Percentiles rank a stretch among this genome's conserved stretches.
These are phyloP conservation scores for Trypanosoma lewisi DNA, from an alignment of 208 protist species.

Conservation along the genomic window DNA sequence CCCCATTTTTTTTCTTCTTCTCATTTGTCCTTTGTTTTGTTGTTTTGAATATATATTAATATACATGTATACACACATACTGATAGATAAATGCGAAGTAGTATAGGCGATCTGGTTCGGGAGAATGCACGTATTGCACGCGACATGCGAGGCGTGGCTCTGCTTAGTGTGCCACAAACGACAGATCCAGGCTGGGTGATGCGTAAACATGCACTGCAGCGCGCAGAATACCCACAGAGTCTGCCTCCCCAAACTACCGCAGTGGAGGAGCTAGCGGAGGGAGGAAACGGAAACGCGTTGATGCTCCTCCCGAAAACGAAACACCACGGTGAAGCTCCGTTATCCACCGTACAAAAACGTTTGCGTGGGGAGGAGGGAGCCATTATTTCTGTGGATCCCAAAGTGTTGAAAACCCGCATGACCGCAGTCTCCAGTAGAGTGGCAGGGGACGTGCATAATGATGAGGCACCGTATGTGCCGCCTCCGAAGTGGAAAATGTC, in stretches of 20 bases:
- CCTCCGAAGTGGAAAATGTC: constrained; percentile 94
- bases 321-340: neutral
- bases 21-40: neutral
- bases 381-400: constrained; percentile 54
- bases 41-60: neutral
- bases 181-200: constrained; percentile 28
- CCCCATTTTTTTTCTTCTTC: neutral
- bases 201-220: constrained; percentile 39
- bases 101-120: constrained; percentile 25
- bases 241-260: constrained; percentile 22
- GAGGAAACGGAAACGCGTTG: constrained; percentile 4
- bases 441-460: neutral
- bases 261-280: neutral
- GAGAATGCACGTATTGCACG: constrained; percentile 39
- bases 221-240: constrained; percentile 37
- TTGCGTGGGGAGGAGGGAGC: constrained; percentile 20
- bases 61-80: neutral
- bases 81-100: neutral
- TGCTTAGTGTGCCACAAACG: constrained; percentile 17
- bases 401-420: constrained; percentile 49
- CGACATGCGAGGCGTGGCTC: constrained; percentile 39
- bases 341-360: constrained; percentile 28
- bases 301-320: constrained; percentile 12
- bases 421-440: constrained; percentile 28
- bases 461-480: constrained; percentile 37